Evolutionary conservation across 1,139 yeast species (phyloP), one percentile per base, ranked within the genome.

Genomic region (Hyphopichia wangnamkhiaoensis): DNA sequence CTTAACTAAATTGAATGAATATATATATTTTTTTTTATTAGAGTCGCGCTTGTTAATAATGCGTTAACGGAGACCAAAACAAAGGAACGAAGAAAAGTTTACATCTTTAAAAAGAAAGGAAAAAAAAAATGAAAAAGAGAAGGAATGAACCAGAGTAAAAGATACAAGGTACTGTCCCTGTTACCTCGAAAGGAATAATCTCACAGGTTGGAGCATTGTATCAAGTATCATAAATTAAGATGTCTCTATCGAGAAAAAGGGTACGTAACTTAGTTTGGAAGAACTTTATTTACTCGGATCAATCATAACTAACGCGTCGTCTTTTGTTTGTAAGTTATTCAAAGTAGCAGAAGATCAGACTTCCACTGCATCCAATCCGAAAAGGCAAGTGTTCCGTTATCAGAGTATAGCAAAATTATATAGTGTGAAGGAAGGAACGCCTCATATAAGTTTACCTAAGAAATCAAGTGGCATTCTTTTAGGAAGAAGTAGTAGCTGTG

Each of bases 401-500:
- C 54, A 51, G 18, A 47, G 37, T 13, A 50, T 63, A 3, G 68
- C 66, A n/a, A 63, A 59, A 37, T 58, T 72, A 34, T 69, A 63
- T 48, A 63, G 61, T 39, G 57, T 64, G 10, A 53, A 57, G 21
- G 50, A 55, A n/a, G 56, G 52, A 29, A 57, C 54, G 34, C 57
- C 61, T 8, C 73, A 68, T 42, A 51, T 71, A n/a, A 44, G 51
- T 26, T 53, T 73, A 2, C 68, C 71, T 3, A 44, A 64, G 35
- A 66, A 63, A 38, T 63, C 65, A 5, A 56, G 61, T 5, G 68
- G 65, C 1, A 50, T 71, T 1, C 34, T 59, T 1, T 55, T 82
- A 9, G 93, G 93, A 1, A 63, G 93, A 43, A 82, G 89, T 46
- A 71, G 81, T 40, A 63, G 74, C 9, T 80, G 87, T 56, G 87